Evolutionary conservation across 1,284 basidiomycete genomes (phyloP).

Genomic region (Rhodotorula mucilaginosa): DNA sequence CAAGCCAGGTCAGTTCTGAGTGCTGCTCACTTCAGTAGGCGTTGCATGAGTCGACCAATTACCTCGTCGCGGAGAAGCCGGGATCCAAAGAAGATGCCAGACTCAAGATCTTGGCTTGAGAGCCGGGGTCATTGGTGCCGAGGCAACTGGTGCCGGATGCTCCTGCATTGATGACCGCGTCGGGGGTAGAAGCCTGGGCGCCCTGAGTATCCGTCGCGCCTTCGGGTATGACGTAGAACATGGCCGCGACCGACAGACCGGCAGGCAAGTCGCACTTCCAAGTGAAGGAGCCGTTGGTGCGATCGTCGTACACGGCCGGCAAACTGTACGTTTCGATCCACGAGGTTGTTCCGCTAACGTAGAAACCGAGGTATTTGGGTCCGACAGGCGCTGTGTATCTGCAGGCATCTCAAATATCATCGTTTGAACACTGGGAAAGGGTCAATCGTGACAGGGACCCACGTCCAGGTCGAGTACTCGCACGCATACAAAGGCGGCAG

Average conservation of each 20-base stretch:
- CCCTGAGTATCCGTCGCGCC: conserved; percentile 18
- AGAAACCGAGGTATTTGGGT: conserved; percentile 23
- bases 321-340: conserved; percentile 24
- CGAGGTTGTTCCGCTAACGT: conserved; percentile 1
- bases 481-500: conserved; percentile 23
- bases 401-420: neutral
- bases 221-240: conserved; percentile 24
- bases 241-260: conserved; percentile 13
- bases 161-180: conserved; percentile 18
- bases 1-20: neutral
- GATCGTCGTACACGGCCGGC: conserved; percentile 10
- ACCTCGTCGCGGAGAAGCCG: conserved; percentile 5
- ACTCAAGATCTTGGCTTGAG: conserved; percentile 2
- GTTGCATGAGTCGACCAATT: neutral
- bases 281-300: conserved; percentile 15
- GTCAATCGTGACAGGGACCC: neutral
- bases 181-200: conserved; percentile 23
- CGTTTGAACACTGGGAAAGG: neutral
- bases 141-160: conserved; percentile 6
- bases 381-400: conserved; percentile 21
- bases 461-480: conserved; percentile 13
- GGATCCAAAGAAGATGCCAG: conserved; percentile 20
- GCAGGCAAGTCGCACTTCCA: conserved; percentile 25
- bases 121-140: conserved; percentile 14
- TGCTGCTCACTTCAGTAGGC: too few species aligned